Evolutionary conservation across 371 early-diverging fungal species (phyloP), one percentile per base, ranked within the genome.

Genomic region (Rhizomucor pusillus): DNA sequence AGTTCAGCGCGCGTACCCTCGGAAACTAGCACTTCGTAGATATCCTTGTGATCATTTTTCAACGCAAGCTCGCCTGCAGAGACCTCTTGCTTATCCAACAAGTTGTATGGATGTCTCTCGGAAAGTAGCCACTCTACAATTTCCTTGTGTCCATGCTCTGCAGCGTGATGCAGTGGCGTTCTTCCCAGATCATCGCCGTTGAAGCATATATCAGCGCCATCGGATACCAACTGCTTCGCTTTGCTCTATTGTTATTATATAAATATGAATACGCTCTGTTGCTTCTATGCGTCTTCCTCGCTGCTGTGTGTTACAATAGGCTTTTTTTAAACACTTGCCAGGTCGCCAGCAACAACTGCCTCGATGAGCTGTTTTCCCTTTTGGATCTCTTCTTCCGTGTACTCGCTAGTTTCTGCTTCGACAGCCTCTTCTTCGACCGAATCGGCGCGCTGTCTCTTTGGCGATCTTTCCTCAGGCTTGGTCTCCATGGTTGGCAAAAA

Each of bases 1-100:
- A 94, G 72, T 62, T 97, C 97, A 1, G 88, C 82, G 22, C 94
- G 76, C 13, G 88, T 82, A 18, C 97, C 98, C 62, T 92, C 93
- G 23, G 84, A 79, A 0, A 95, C 84, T 24, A 97, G 66, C 18
- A 70, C 61, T 11, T 90, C 80, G 49, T 78, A 78, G 1, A 78
- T 57, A 37, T 61, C 57, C 0, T 74, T 47, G 67, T 82, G 57
- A 62, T 80, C 37, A 63, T 78, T 72, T 9, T 80, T 59, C 12
- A 84, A 54, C 5, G 84, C 83, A 20, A 80, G 63, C 54, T 82
- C 81, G 51, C 75, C 79, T 13, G 79, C 73, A 14, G 79, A 66
- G 10, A 78, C 68, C 34, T 79, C 67, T 10, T 54, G 34, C 41
- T 67, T 61, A 44, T 75, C 77, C 9, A 73, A 52, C 43, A 80